Conservation (phyloP, 768 basidiomycete species). For the Hortiboletus flavorubellus region DNA sequence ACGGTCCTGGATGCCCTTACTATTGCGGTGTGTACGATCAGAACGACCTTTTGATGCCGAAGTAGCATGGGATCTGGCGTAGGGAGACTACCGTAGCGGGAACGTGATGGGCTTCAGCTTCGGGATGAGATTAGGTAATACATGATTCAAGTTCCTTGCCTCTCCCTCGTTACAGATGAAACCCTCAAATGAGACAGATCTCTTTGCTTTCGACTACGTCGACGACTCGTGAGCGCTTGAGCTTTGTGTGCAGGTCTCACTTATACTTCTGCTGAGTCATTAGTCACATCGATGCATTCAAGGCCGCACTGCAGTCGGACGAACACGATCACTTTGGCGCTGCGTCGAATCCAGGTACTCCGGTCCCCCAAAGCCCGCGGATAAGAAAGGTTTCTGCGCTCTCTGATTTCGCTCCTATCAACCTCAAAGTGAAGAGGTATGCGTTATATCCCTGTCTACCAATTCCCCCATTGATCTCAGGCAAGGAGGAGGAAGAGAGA, state of each 20-base stretch:
- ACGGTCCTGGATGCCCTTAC: too few relatives aligned
- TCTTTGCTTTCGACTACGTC: conserved; percentile 55
- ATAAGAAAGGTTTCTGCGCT: conserved; percentile 79
- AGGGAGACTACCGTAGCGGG: too few relatives aligned
- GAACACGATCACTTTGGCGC: conserved; percentile 37
- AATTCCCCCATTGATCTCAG: conserved; percentile 1
- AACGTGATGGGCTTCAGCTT: too few relatives aligned
- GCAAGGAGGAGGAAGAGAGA: conserved; percentile 37
- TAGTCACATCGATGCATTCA: conserved; percentile 75
- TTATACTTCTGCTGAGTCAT: neutral
- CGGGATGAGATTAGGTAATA: conserved; percentile 22
- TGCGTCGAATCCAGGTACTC: conserved; percentile 25
- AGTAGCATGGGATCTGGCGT: too few relatives aligned
- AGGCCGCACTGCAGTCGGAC: conserved; percentile 63
- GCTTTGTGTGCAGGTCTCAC: neutral
- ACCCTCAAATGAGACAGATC: conserved; percentile 7
- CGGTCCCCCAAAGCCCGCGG: conserved; percentile 38
- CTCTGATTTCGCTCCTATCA: conserved; percentile 88
- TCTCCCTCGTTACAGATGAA: conserved; percentile 13
- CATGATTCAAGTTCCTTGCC: neutral
- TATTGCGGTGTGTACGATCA: too few relatives aligned
- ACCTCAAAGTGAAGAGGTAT: conserved; percentile 76
- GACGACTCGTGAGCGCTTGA: conserved; percentile 59
- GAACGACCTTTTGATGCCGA: too few relatives aligned
- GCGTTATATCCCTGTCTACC: neutral